Conservation (phyloP, 2,329 filamentous ascomycete species). For the Pseudogymnoascus sp. region DNA sequence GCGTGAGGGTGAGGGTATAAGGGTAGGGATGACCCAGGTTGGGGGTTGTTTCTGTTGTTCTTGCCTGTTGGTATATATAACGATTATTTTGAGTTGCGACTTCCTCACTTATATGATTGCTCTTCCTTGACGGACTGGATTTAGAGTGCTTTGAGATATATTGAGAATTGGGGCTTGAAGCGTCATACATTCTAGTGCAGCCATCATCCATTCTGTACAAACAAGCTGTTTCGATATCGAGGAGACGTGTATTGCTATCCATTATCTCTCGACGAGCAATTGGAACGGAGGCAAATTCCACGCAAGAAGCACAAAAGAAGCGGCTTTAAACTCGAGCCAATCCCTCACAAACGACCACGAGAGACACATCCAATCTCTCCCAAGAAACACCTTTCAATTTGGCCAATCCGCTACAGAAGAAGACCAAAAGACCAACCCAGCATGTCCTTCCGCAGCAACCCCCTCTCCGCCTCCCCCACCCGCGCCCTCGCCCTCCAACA, state of each 20-base stretch:
- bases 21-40: not conserved
- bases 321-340: not conserved
- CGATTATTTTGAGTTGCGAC: not conserved
- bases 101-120: not conserved
- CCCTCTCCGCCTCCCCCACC: conserved; percentile 22
- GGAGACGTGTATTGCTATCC: not conserved
- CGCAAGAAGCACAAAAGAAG: not conserved
- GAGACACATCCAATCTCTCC: not conserved
- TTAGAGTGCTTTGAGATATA: not conserved
- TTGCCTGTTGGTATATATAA: not conserved
- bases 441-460: conserved; percentile 16
- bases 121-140: not conserved
- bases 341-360: not conserved
- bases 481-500: conserved; percentile 30
- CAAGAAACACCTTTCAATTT: not conserved
- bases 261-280: not conserved
- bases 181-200: not conserved
- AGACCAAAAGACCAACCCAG: not conserved
- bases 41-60: not conserved
- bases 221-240: not conserved
- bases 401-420: not conserved
- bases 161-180: not conserved
- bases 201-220: not conserved
- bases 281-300: not conserved
- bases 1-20: not conserved